phyloP scores from a whole-genome alignment of 1,284 basidiomycete species.

The Mycena sp. region DNA sequence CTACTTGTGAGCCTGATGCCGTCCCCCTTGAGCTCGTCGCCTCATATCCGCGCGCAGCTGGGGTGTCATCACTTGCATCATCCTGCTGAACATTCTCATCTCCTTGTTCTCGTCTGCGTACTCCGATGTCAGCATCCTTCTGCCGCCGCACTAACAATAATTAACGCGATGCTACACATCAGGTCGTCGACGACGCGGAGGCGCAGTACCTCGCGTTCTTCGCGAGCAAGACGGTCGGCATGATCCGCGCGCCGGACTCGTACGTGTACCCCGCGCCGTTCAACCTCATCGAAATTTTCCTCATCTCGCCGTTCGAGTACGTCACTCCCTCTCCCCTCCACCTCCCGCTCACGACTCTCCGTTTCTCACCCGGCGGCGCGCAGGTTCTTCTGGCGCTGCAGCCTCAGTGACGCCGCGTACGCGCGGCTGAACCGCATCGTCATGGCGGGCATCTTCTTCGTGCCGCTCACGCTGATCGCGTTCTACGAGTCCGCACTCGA shows the following conservation, averaged over 20 bases:
- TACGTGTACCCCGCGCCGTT: constrained; percentile 81
- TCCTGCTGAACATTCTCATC: constrained; percentile 94
- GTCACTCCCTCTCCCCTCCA: constrained; percentile 38
- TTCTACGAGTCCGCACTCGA: constrained; percentile 73
- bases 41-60: constrained; percentile 58
- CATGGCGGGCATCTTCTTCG: constrained; percentile 83
- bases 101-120: constrained; percentile 94
- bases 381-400: constrained; percentile 55
- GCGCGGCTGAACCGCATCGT: constrained; percentile 79
- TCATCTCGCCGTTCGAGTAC: constrained; percentile 89
- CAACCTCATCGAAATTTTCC: constrained; percentile 86
- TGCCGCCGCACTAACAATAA: background rate
- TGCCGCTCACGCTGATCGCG: constrained; percentile 81
- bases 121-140: constrained; percentile 68
- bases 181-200: constrained; percentile 71
- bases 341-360: background rate
- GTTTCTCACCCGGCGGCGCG: background rate
- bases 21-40: background rate
- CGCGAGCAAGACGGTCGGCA: constrained; percentile 82
- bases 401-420: constrained; percentile 60
- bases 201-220: constrained; percentile 92
- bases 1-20: constrained; percentile 68
- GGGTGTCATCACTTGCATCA: constrained; percentile 88
- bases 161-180: background rate
- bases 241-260: constrained; percentile 87